These are phyloP conservation scores for Wickerhamomyces subpelliculosus DNA, from an alignment of 805 yeast genomes.

Conservation along the genomic window DNA sequence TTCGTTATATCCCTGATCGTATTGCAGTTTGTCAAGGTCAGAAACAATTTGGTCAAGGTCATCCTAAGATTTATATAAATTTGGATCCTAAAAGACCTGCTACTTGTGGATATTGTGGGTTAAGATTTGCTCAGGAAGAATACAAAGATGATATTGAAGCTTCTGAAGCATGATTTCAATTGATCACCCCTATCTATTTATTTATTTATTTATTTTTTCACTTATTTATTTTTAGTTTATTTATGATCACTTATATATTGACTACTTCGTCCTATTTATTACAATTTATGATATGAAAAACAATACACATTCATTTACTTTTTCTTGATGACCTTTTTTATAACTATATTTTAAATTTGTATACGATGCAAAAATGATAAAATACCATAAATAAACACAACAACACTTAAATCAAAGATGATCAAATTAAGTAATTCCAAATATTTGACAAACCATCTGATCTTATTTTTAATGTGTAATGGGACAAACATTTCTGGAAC, in stretches of 20 bases:
- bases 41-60: conserved; percentile 67
- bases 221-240: too few relatives aligned
- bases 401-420: conserved; percentile 17
- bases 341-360: too few relatives aligned
- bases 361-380: conserved; percentile 9
- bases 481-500: conserved; percentile 16
- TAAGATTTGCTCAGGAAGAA: conserved; percentile 37
- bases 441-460: conserved; percentile 19
- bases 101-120: conserved; percentile 78
- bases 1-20: conserved; percentile 49
- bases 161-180: background rate
- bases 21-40: conserved; percentile 83
- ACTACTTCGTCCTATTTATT: too few relatives aligned
- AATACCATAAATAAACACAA: conserved; percentile 16
- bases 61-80: conserved; percentile 77
- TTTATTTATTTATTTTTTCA: conserved; percentile 6
- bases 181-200: conserved; percentile 3
- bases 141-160: conserved; percentile 11
- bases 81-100: conserved; percentile 68
- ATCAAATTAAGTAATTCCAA: conserved; percentile 15
- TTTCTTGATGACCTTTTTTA: too few relatives aligned
- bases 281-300: background rate
- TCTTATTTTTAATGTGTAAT: conserved; percentile 10
- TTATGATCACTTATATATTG: too few relatives aligned
- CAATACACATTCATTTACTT: background rate